Conservation (phyloP, 2,329 filamentous ascomycete genomes). For the Diaporthe destruens region DNA sequence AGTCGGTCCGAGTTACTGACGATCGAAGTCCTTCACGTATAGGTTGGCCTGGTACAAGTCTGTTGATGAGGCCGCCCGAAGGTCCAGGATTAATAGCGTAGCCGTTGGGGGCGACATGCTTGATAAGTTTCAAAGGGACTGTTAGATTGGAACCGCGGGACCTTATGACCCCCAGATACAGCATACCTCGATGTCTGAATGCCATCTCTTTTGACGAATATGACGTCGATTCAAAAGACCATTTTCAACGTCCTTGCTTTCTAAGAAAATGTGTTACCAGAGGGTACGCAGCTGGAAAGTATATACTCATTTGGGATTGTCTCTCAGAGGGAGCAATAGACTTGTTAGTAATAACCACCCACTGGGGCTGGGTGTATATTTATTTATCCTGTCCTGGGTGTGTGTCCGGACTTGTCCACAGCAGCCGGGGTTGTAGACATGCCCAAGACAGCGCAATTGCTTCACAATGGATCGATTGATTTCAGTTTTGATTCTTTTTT, state of each 20-base stretch:
- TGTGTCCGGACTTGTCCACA: not conserved
- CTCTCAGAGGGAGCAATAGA: not conserved
- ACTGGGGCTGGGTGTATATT: not conserved
- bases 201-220: no score
- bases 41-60: no score
- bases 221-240: no score
- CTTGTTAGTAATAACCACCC: not conserved
- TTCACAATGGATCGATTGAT: not conserved
- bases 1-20: not conserved
- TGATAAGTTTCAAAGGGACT: not conserved
- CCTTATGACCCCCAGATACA: not conserved
- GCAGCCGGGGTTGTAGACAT: no score
- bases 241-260: no score
- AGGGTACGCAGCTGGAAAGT: not conserved
- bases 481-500: not conserved
- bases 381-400: no score
- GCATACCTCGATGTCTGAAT: not conserved
- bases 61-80: not conserved
- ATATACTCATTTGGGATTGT: not conserved
- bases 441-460: not conserved
- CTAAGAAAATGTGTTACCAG: not conserved
- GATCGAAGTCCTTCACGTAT: no score
- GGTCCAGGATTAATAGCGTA: not conserved
- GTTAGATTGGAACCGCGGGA: not conserved
- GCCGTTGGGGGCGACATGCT: not conserved